These are phyloP conservation scores for Gnomoniopsis sp. DNA, from an alignment of 2,329 filamentous ascomycete genomes.

Conservation along the genomic window DNA sequence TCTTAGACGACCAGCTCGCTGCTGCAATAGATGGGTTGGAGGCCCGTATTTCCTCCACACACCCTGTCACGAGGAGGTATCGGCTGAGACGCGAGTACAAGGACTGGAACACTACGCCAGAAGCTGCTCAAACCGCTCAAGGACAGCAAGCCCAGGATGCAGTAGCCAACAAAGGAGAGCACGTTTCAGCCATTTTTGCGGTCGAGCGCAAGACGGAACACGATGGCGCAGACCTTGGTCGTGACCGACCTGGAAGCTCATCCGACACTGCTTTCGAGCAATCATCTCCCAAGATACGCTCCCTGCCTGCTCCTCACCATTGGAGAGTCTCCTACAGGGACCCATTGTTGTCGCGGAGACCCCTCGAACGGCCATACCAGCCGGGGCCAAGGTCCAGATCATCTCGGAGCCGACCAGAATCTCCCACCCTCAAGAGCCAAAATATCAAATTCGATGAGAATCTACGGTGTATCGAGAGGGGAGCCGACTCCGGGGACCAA, in stretches of 20 bases:
- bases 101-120: not conserved
- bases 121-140: not conserved
- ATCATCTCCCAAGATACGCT: not conserved
- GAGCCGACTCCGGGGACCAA: not conserved
- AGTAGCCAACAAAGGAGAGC: not conserved
- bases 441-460: slow-evolving; percentile 1
- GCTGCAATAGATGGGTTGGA: not conserved
- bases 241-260: not conserved
- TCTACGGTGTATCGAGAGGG: slow-evolving; percentile 6
- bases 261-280: not conserved
- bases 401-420: not conserved
- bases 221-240: not conserved
- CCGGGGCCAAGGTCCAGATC: not conserved
- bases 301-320: not conserved
- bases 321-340: not conserved
- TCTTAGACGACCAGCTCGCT: slow-evolving; percentile 11
- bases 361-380: not conserved
- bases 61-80: not conserved
- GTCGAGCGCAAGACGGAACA: not conserved
- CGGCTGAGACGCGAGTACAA: not conserved
- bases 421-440: not conserved
- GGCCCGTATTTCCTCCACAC: not conserved
- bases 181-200: not conserved
- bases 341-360: not conserved
- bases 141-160: not conserved